These are phyloP conservation scores for Malus sylvestris DNA, from an alignment of 306 rosid species.

Conservation along the genomic window DNA sequence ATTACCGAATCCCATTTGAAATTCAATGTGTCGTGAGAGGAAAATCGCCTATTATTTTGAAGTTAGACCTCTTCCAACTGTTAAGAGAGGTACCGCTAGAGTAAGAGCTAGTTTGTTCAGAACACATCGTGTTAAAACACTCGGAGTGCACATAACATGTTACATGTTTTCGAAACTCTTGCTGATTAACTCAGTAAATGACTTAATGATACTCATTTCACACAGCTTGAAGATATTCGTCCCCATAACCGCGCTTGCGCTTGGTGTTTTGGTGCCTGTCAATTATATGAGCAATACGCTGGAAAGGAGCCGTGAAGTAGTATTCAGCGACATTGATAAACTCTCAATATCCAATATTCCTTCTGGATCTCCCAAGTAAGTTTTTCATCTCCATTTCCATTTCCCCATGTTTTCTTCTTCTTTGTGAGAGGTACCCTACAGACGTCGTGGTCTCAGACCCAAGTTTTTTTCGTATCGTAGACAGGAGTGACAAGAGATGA, in stretches of 20 bases:
- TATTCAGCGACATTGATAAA: slow-evolving; percentile 65
- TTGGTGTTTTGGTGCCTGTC: slow-evolving; percentile 71
- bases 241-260: slow-evolving; percentile 56
- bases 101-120: too few species aligned
- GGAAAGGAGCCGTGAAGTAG: slow-evolving; percentile 33
- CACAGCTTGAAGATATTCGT: slow-evolving; percentile 69
- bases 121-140: too few species aligned
- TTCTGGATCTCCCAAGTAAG: slow-evolving; percentile 60
- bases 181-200: background rate
- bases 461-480: too few species aligned
- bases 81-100: too few species aligned
- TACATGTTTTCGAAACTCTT: background rate
- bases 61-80: too few species aligned
- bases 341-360: slow-evolving; percentile 85
- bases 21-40: too few species aligned
- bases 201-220: background rate
- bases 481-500: too few species aligned
- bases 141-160: too few species aligned
- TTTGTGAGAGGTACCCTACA: too few species aligned
- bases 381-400: background rate
- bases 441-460: too few species aligned
- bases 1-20: too few species aligned
- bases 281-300: slow-evolving; percentile 62
- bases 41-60: too few species aligned
- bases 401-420: background rate